phyloP scores from a whole-genome alignment of 2,329 filamentous ascomycete genomes.

The Epichloe bromicola region DNA sequence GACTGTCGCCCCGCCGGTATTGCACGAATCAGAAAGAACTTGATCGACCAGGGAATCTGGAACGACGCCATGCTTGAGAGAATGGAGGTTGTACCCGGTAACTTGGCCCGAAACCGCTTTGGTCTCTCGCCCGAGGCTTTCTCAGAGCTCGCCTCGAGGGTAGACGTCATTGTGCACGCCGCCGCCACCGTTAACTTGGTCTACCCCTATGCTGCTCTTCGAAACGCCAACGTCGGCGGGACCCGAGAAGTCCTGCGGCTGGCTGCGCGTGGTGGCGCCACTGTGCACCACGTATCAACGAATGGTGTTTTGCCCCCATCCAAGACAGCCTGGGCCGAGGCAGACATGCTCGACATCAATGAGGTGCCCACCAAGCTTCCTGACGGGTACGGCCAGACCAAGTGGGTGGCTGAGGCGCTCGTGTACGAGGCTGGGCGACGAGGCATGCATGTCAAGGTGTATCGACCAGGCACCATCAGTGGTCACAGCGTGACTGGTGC shows the following conservation, averaged over 20 bases:
- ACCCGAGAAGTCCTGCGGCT: conserved; percentile 62
- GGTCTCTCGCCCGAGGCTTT: conserved; percentile 55
- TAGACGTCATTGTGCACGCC: conserved; percentile 65
- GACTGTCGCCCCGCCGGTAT: conserved; percentile 54
- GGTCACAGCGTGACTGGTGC: conserved; percentile 64
- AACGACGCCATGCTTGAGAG: conserved; percentile 64
- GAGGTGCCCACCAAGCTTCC: conserved; percentile 55
- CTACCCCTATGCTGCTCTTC: conserved; percentile 66
- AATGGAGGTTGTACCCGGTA: conserved; percentile 62
- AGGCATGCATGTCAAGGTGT: conserved; percentile 57
- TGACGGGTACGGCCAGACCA: conserved; percentile 68
- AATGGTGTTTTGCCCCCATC: conserved; percentile 68
- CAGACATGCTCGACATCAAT: conserved; percentile 51
- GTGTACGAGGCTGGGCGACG: conserved; percentile 55
- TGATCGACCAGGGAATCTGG: conserved; percentile 70
- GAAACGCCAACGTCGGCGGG: conserved; percentile 66
- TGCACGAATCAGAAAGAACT: conserved; percentile 59
- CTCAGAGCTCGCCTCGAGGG: conserved; percentile 47
- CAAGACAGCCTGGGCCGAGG: conserved; percentile 57
- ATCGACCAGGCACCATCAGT: conserved; percentile 64
- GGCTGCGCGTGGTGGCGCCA: conserved; percentile 52
- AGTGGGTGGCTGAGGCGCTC: conserved; percentile 70
- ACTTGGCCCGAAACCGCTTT: conserved; percentile 54
- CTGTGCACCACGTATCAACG: conserved; percentile 66
- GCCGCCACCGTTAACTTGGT: conserved; percentile 70